A percentile compares a stretch with the other conserved stretches of the same genome.
Evolutionary conservation across 2,329 filamentous ascomycete species (phyloP).

Genomic region (Aspergillus aculeatinus): DNA sequence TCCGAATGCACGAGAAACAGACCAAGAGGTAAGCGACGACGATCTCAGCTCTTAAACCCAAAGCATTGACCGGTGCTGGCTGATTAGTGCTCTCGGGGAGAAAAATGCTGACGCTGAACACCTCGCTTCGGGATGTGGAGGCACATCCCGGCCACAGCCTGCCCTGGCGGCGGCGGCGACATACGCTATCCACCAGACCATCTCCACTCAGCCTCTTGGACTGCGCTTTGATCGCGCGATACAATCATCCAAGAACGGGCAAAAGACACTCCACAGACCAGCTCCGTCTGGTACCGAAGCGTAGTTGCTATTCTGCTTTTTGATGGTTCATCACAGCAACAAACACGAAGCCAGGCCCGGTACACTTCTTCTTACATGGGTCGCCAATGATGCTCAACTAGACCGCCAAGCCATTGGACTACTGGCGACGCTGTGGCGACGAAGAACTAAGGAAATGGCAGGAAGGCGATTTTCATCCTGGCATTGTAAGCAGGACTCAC

Average conservation of each 20-base stretch:
- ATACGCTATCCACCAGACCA: not conserved
- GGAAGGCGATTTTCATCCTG: not conserved
- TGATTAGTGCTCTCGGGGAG: not conserved
- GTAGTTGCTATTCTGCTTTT: too few species aligned
- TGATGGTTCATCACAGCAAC: not conserved
- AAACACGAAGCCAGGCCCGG: not conserved
- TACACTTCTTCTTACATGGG: conserved; percentile 3
- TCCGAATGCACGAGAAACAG: not conserved
- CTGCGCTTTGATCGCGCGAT: too few species aligned
- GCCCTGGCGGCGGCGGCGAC: not conserved
- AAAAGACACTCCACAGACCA: not conserved
- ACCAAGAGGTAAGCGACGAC: not conserved
- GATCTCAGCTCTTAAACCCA: not conserved
- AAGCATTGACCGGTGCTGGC: not conserved
- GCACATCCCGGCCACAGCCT: not conserved
- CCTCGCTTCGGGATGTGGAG: conserved; percentile 10
- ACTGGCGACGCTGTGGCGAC: not conserved
- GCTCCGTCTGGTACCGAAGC: not conserved
- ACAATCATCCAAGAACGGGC: not conserved
- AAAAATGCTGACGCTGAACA: not conserved
- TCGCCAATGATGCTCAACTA: not conserved
- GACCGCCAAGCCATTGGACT: not conserved
- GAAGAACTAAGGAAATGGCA: not conserved
- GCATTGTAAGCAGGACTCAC: not conserved
- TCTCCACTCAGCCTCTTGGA: not conserved